Evolutionary conservation across 352 stramenopile genomes (phyloP), one percentile per base, ranked within the genome.

Genomic region (Achlya hypogyna): DNA sequence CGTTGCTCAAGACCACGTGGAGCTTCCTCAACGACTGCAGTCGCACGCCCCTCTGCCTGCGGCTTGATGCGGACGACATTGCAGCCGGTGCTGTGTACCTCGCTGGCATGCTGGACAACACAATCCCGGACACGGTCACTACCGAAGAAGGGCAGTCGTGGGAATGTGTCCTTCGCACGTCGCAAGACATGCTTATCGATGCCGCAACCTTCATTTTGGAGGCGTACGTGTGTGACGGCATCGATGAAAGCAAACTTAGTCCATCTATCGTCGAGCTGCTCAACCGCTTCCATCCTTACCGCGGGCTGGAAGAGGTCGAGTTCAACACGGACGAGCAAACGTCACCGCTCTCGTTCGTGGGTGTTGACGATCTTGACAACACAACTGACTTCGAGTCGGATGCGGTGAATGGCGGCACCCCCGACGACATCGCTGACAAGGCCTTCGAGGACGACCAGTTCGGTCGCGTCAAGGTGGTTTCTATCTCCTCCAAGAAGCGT

Each of bases 21-120:
- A 94, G 81, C 51, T 94, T 96, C 62, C 69, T 96, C 35, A 96
- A 96, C 68, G 87, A 96, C 69, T 91, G 82, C 63, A 83, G 86
- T 32, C 93, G 91, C 72, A 96, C 87, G 22, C 70, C 81, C 53
- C 79, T 89, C 63, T 96, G 87, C 72, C 76, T 96, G 62, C 80
- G 84, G 25, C 73, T 87, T 1, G 79, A 91, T 34, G 76, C 87
- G 20, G 58, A 75, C 31, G 77, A 92, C 31, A 68, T 95, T 20
- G 87, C 86, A 32, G 82, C 85, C 51, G 87, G 81, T 65, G 84
- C 84, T 5, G 87, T 95, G 47, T 92, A 94, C 53, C 64, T 95
- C 64, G 86, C 87, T 0, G 82, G 87, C 27, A 73, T 93, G 31
- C 91, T 93, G 69, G 82, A 95, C 73, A 86, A 79, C 69, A 86